Evolutionary conservation across 306 rosid genomes (phyloP).

Genomic region (Geum urbanum): DNA sequence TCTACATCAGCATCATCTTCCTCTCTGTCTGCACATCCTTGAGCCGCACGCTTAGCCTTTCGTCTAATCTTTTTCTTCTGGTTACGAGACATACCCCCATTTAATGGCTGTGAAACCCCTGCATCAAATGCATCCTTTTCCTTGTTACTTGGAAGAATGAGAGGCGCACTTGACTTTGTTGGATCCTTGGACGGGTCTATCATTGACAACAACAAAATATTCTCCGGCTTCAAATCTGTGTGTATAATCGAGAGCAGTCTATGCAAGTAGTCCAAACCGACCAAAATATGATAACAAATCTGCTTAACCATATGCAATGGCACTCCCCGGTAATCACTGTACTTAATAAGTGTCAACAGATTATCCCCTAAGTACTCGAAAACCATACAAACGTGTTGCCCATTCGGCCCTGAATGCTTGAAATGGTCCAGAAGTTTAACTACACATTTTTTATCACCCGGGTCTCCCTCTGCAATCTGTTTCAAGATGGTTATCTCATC

Average conservation of each 20-base stretch:
- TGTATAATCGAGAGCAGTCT: slow-evolving; percentile 90
- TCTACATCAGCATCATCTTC: slow-evolving; percentile 54
- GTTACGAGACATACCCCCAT: slow-evolving; percentile 70
- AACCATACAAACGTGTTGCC: slow-evolving; percentile 94
- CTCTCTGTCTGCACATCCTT: slow-evolving; percentile 57
- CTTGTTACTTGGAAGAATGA: slow-evolving; percentile 52
- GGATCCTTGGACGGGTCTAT: slow-evolving; percentile 88
- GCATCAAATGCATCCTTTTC: slow-evolving; percentile 53
- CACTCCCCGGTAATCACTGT: slow-evolving; percentile 76
- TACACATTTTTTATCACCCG: slow-evolving; percentile 73
- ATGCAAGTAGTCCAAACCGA: slow-evolving; percentile 93
- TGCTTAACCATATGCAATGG: slow-evolving; percentile 78
- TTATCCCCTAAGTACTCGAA: slow-evolving; percentile 96
- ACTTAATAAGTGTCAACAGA: slow-evolving; percentile 81
- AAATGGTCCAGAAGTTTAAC: slow-evolving; percentile 97
- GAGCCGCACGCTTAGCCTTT: slow-evolving; percentile 94
- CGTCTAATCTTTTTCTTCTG: slow-evolving; percentile 82
- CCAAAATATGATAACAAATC: slow-evolving; percentile 80
- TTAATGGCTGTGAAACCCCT: slow-evolving; percentile 41
- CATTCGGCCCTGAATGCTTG: slow-evolving; percentile 94
- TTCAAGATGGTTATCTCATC: slow-evolving; percentile 90
- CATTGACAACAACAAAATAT: slow-evolving; percentile 67
- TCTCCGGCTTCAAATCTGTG: slow-evolving; percentile 93
- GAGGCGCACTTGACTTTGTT: slow-evolving; percentile 58
- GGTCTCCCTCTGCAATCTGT: slow-evolving; percentile 89